These are phyloP conservation scores for Prunus yedoensis DNA, from an alignment of 331 rosid genomes.

Conservation along the genomic window DNA sequence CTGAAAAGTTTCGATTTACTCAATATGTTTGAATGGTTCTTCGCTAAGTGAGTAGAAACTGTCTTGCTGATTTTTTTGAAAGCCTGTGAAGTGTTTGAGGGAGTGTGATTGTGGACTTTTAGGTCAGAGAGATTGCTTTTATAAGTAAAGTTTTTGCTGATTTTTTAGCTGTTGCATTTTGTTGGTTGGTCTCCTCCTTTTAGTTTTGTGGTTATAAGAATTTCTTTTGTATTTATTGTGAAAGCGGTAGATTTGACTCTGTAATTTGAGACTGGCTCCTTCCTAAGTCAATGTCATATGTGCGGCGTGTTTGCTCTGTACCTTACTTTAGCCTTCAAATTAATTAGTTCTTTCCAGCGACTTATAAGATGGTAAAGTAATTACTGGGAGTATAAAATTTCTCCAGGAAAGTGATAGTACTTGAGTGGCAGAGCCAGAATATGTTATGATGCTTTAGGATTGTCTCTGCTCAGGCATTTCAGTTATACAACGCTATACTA, in stretches of 20 bases:
- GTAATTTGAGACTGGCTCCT: neutral
- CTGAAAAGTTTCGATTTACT: neutral
- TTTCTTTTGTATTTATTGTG: neutral
- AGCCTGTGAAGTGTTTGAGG: slow-evolving; percentile 1
- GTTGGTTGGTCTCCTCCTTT: neutral
- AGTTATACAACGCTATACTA: too few relatives aligned
- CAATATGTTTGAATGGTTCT: neutral
- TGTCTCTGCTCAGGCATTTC: too few relatives aligned
- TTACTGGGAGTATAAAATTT: too few relatives aligned
- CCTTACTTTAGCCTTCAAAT: neutral
- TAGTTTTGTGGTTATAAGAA: neutral
- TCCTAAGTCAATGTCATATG: neutral
- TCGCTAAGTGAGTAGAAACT: neutral
- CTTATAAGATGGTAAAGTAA: too few relatives aligned
- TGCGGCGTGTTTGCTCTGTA: neutral
- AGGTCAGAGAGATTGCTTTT: neutral
- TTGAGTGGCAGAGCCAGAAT: too few relatives aligned
- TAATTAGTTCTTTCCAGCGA: too few relatives aligned
- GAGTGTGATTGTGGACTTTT: neutral
- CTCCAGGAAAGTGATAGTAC: too few relatives aligned
- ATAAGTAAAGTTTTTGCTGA: neutral
- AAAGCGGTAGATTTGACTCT: neutral
- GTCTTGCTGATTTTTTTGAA: neutral
- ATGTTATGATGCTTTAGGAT: too few relatives aligned
- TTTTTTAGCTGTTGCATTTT: neutral